Evolutionary conservation across 345 rosid genomes (phyloP), one percentile per base, ranked within the genome.

Genomic region (Toxicodendron radicans): DNA sequence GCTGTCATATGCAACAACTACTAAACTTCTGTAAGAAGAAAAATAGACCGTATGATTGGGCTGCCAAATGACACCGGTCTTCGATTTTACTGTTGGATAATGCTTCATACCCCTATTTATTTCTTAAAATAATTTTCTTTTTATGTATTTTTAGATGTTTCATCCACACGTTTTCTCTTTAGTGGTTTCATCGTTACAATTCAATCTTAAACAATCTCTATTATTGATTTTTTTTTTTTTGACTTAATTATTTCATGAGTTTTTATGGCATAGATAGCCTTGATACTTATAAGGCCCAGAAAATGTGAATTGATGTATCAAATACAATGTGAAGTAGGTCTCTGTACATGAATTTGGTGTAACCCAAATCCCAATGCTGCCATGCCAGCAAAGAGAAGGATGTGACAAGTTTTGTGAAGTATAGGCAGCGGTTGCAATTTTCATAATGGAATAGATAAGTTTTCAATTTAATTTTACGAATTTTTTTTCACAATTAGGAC

Each of bases 91-190:
- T 30, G 18, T 41, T 30, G 65, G 61, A 71, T 63, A 23, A 63
- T 59, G 60, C 41, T 76, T 60, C 63, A 32, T 68, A 69, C 68
- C 76, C 23, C 30, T 30, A 76, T 65, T 74, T 71, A 35, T 57
- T 60, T 79, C 46, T 54, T 58, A 32, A 66, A 69, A 48, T 43
- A 67, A 27, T 17, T 0, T 7, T 65, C 5, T 62, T 60, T 67
- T 45, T 51, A 16, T 58, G 43, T 32, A 49, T 58, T 61, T 49
- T 51, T 48, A 60, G 14, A 60, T 72, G 17, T 5, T 33, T 21
- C 75, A 61, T 32, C 30, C 17, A 46, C 43, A 17, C 41, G 64
- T 17, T 38, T 14, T 58, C 14, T 14, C 21, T 72, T 33, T 20
- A 24, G 23, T 11, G 32, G 11, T 58, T 30, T 33, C 12, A 61